These are phyloP conservation scores for Huntiella moniliformis DNA, from an alignment of 2,329 filamentous ascomycete species.

Conservation along the genomic window DNA sequence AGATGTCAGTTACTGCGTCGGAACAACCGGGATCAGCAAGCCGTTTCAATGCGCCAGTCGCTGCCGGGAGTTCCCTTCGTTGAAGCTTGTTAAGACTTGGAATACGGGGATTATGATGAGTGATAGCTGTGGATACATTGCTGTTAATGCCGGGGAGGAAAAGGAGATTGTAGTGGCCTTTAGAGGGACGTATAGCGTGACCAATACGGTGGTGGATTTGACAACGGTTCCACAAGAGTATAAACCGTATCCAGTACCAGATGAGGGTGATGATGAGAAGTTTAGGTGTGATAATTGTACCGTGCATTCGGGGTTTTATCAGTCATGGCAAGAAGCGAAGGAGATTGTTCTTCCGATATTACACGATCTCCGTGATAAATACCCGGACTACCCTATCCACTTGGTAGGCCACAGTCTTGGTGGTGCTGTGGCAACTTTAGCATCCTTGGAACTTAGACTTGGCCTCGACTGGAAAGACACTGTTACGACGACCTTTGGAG, in stretches of 20 bases:
- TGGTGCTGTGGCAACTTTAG: conserved; percentile 76
- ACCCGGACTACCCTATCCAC: conserved; percentile 55
- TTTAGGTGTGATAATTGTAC: conserved; percentile 67
- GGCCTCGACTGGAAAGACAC: conserved; percentile 55
- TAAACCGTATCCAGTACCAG: conserved; percentile 56
- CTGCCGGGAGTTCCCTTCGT: conserved; percentile 63
- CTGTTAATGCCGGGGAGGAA: conserved; percentile 47
- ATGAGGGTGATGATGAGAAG: conserved; percentile 19
- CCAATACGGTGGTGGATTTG: conserved; percentile 79
- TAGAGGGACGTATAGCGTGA: conserved; percentile 81
- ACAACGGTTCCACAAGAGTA: conserved; percentile 82
- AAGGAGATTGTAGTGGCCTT: conserved; percentile 64
- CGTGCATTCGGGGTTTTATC: conserved; percentile 78
- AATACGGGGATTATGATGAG: conserved; percentile 73
- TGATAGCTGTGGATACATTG: conserved; percentile 88
- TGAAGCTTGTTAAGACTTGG: conserved; percentile 71
- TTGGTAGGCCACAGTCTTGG: conserved; percentile 84
- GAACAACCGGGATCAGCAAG: conserved; percentile 57
- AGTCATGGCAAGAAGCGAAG: conserved; percentile 64
- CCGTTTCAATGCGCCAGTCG: conserved; percentile 76
- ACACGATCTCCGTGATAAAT: conserved; percentile 33
- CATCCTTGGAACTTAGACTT: conserved; percentile 57
- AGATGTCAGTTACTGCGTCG: conserved; percentile 88
- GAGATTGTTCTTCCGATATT: conserved; percentile 50
- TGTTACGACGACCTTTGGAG: conserved; percentile 80